phyloP scores from a whole-genome alignment of 148 eudicot species.

The Rhododendron henanense region DNA sequence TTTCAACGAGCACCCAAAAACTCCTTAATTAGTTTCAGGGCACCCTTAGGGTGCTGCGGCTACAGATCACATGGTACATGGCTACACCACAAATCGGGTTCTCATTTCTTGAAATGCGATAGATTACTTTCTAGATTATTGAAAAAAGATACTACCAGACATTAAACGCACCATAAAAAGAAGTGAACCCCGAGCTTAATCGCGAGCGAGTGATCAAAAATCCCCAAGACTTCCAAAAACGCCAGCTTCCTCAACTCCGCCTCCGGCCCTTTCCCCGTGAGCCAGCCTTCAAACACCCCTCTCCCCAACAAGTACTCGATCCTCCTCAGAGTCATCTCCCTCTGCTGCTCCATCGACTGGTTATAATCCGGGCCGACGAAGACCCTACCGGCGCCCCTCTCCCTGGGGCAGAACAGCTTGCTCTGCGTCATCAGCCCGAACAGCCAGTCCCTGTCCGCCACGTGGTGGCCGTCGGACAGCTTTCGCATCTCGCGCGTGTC shows the following conservation, averaged over 20 bases:
- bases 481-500: constrained; percentile 45
- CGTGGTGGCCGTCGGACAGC: constrained; percentile 60
- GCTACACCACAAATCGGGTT: no score
- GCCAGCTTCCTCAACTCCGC: constrained; percentile 62
- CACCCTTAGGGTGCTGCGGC: no score
- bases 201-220: constrained; percentile 75
- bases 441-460: constrained; percentile 66
- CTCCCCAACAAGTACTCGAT: constrained; percentile 44
- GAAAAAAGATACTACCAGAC: neutral
- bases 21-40: no score
- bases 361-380: constrained; percentile 67
- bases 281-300: constrained; percentile 68
- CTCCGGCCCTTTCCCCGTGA: constrained; percentile 43
- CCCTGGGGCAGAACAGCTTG: constrained; percentile 47
- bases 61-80: no score
- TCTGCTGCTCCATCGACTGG: constrained; percentile 75
- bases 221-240: constrained; percentile 42
- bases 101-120: no score
- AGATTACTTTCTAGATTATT: no score
- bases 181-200: constrained; percentile 77
- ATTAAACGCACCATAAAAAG: constrained; percentile 58
- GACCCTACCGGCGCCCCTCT: constrained; percentile 37
- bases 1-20: no score
- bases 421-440: constrained; percentile 49
- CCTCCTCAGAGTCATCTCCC: constrained; percentile 63